Conservation (phyloP, 305 asterid species). For the Solanum aculeatissimum region DNA sequence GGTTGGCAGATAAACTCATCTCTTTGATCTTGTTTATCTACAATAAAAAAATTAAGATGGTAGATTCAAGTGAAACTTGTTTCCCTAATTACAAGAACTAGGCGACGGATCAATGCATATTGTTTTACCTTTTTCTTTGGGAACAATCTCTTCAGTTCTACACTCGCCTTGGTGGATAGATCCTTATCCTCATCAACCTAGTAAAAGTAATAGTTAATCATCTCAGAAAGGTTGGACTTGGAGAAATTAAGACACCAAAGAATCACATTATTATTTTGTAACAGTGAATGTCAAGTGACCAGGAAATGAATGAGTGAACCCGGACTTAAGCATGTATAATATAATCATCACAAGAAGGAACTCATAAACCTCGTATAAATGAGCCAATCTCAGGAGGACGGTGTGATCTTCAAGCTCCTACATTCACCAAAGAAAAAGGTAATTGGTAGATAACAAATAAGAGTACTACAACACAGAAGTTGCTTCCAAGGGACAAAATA, state of each 20-base stretch:
- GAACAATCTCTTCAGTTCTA: constrained; percentile 64
- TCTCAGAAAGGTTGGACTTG: not conserved
- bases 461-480: not conserved
- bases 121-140: constrained; percentile 50
- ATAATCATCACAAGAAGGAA: not conserved
- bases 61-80: not conserved
- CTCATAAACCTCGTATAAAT: constrained; percentile 74
- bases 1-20: constrained; percentile 86
- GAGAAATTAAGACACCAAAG: not conserved
- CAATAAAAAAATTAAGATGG: not conserved
- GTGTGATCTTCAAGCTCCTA: constrained; percentile 75
- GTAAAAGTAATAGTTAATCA: not conserved
- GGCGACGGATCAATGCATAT: not conserved
- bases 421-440: constrained; percentile 9
- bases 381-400: constrained; percentile 85
- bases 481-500: not conserved
- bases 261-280: not conserved
- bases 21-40: constrained; percentile 61
- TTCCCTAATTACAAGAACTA: not conserved
- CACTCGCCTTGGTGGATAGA: constrained; percentile 50
- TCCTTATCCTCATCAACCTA: constrained; percentile 95
- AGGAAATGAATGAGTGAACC: not conserved
- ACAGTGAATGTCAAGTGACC: not conserved
- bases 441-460: not conserved
- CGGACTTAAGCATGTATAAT: not conserved